Conservation (phyloP, 345 rosid species). For the Pistacia atlantica region DNA sequence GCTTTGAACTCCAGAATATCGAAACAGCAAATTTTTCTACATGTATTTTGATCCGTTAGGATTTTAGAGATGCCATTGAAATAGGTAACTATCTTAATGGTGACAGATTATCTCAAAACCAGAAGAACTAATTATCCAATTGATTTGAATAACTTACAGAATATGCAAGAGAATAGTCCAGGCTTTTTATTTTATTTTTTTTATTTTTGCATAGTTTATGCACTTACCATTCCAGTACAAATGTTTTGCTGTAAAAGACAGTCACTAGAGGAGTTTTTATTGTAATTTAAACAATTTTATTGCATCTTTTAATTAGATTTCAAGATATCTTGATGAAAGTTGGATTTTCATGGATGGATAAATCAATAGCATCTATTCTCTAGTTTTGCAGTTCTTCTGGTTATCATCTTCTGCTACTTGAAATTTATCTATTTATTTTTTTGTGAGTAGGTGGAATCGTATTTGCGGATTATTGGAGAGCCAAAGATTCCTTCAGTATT, state of each 20-base stretch:
- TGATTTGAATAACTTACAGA: not conserved
- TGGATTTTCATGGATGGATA: not conserved
- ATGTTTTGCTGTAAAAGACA: not conserved
- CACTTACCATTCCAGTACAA: not conserved
- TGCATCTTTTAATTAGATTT: not conserved
- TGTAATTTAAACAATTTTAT: not conserved
- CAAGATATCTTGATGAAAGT: not conserved
- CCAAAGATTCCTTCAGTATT: conserved; percentile 97
- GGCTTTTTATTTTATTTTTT: not conserved
- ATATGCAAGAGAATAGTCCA: no score
- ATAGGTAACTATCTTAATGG: not conserved
- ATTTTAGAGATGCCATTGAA: not conserved
- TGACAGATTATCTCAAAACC: not conserved
- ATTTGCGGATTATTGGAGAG: conserved; percentile 81
- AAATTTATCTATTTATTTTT: conserved; percentile 11
- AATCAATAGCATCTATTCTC: not conserved
- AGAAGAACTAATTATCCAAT: not conserved
- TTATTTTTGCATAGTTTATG: not conserved
- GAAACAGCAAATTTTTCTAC: not conserved
- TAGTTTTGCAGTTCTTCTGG: not conserved
- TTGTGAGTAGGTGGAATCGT: conserved; percentile 78
- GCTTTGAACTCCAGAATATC: not conserved
- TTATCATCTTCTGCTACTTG: not conserved
- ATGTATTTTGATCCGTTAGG: not conserved
- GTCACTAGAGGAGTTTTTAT: not conserved